Conservation (phyloP, 768 basidiomycete species). For the Xanthoconium stramineum region DNA sequence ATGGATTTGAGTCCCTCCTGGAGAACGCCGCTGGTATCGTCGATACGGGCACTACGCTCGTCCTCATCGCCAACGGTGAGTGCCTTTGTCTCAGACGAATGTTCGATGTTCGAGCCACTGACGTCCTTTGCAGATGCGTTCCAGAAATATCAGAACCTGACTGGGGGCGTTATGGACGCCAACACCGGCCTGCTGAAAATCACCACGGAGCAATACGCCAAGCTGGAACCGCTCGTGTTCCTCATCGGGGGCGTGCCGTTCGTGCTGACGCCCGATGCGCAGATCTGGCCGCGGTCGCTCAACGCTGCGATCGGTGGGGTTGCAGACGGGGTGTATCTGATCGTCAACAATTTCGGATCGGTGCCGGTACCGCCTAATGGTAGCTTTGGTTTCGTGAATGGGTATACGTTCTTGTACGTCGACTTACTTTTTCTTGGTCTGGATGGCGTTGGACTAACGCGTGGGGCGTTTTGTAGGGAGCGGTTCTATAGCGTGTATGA, state of each 20-base stretch:
- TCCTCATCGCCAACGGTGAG: slow-evolving; percentile 23
- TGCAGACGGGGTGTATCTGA: background rate
- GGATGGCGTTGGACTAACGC: background rate
- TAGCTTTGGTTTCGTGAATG: background rate
- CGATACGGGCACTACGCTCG: slow-evolving; percentile 30
- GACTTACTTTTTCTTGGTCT: background rate
- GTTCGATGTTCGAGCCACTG: background rate
- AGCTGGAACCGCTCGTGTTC: background rate
- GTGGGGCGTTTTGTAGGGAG: background rate
- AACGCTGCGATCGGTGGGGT: background rate
- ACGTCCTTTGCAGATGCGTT: background rate
- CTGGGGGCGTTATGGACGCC: background rate
- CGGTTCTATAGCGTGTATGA: slow-evolving; percentile 2
- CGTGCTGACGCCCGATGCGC: background rate
- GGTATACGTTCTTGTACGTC: background rate
- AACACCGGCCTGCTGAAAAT: background rate
- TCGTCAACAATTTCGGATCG: background rate
- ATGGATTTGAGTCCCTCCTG: slow-evolving; percentile 23
- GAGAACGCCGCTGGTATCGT: slow-evolving; percentile 30
- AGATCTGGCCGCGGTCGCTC: slow-evolving; percentile 1
- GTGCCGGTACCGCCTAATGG: background rate
- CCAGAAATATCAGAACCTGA: background rate
- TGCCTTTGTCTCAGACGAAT: background rate
- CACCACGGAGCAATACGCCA: background rate
- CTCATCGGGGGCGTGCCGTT: background rate